These are phyloP conservation scores for Exophiala oligosperma DNA, from an alignment of 2,329 filamentous ascomycete species.

Conservation along the genomic window DNA sequence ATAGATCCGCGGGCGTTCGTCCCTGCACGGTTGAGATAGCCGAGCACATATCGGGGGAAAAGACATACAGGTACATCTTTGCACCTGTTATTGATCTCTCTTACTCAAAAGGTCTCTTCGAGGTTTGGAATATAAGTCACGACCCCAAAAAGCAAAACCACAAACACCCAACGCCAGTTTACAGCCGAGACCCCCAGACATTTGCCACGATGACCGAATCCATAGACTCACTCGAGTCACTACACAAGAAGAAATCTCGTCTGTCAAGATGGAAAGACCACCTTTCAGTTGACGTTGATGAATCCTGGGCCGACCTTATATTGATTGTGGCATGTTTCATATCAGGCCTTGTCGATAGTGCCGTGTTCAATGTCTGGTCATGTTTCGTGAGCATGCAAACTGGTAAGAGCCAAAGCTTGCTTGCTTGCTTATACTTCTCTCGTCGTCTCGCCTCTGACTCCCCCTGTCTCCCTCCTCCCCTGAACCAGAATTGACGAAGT, in stretches of 20 bases:
- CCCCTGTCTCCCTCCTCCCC: too few relatives aligned
- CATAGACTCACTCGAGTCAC: conserved; percentile 6
- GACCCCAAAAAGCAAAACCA: neutral
- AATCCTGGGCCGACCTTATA: conserved; percentile 18
- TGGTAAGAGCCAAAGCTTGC: conserved; percentile 32
- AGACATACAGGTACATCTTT: neutral
- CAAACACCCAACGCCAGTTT: neutral
- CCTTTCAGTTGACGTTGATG: conserved; percentile 14
- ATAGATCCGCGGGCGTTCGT: too few relatives aligned
- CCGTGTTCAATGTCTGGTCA: conserved; percentile 46
- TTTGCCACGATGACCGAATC: conserved; percentile 7
- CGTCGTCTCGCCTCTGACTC: too few relatives aligned
- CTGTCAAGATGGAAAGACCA: conserved; percentile 12
- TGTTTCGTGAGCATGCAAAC: conserved; percentile 50
- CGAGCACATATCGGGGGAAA: neutral
- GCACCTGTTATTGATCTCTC: too few relatives aligned
- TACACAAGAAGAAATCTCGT: conserved; percentile 8
- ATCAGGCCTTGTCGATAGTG: conserved; percentile 46
- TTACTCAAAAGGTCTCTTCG: too few relatives aligned
- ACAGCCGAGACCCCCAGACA: neutral
- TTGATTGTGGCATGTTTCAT: conserved; percentile 37
- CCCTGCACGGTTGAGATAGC: neutral
- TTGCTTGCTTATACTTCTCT: neutral
- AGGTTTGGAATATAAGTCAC: too few relatives aligned
- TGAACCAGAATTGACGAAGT: too few relatives aligned